Percentiles rank a stretch among this genome's conserved stretches.
Evolutionary conservation across 768 basidiomycete genomes (phyloP).

Genomic region (Suillus cothurnatus): DNA sequence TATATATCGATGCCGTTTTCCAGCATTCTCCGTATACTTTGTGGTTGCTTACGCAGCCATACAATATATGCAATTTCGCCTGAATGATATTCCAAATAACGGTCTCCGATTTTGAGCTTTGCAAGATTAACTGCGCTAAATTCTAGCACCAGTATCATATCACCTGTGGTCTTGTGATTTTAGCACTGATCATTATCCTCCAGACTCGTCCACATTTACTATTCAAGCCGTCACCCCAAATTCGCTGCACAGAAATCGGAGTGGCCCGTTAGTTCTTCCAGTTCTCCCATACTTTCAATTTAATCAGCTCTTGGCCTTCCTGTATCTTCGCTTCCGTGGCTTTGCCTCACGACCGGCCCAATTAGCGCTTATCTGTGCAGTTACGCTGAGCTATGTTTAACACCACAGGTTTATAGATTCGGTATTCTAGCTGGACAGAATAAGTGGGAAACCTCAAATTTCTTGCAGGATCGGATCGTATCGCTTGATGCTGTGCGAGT

Average conservation of each 20-base stretch:
- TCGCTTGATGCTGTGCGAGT: neutral
- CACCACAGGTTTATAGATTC: neutral
- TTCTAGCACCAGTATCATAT: neutral
- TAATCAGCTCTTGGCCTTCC: neutral
- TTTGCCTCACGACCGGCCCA: slow-evolving; percentile 1
- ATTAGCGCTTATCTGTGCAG: neutral
- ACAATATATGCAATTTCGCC: neutral
- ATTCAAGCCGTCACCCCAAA: neutral
- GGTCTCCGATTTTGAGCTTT: neutral
- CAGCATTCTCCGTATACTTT: neutral
- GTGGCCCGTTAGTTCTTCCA: neutral
- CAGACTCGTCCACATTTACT: neutral
- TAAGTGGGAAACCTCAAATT: neutral
- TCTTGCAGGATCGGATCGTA: too few species aligned
- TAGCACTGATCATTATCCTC: neutral
- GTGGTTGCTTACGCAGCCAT: neutral
- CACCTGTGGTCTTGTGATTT: neutral
- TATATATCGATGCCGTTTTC: neutral
- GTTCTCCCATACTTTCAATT: neutral
- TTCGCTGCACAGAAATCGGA: neutral
- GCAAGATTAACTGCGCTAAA: neutral
- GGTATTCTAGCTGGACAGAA: neutral
- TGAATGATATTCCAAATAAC: neutral
- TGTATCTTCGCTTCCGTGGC: neutral
- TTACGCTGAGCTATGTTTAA: neutral